These are phyloP conservation scores for Sporothrix globosa DNA, from an alignment of 2,329 filamentous ascomycete species.

Conservation along the genomic window DNA sequence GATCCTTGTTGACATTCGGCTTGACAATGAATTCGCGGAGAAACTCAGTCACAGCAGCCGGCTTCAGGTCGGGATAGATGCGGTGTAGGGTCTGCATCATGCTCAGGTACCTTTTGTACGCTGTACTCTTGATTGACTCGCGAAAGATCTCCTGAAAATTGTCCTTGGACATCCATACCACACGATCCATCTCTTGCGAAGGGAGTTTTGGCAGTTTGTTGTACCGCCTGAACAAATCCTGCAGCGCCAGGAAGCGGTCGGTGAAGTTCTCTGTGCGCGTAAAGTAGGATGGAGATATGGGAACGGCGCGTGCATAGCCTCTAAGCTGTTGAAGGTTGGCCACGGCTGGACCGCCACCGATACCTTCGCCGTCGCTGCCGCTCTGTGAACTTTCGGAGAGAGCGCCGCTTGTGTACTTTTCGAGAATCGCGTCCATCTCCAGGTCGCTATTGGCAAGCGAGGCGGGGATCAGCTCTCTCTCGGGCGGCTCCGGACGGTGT, in stretches of 20 bases:
- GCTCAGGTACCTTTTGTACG: constrained; percentile 76
- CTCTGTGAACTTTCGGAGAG: background rate
- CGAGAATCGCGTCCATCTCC: constrained; percentile 14
- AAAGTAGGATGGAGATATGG: constrained; percentile 92
- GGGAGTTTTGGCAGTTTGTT: constrained; percentile 71
- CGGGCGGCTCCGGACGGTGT: constrained; percentile 7
- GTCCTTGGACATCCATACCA: constrained; percentile 78
- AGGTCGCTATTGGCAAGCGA: background rate
- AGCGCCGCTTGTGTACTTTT: background rate
- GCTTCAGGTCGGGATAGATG: constrained; percentile 79
- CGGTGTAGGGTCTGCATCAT: constrained; percentile 79
- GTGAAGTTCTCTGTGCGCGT: constrained; percentile 82
- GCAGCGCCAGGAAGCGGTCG: constrained; percentile 76
- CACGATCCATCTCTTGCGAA: constrained; percentile 67
- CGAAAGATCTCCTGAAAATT: constrained; percentile 74
- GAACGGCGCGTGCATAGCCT: constrained; percentile 71
- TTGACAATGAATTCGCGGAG: constrained; percentile 73
- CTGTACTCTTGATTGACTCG: constrained; percentile 73
- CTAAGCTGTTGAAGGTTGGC: background rate
- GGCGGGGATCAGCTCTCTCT: background rate
- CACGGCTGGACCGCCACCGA: background rate
- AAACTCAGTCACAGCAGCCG: constrained; percentile 66
- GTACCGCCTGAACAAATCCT: constrained; percentile 72
- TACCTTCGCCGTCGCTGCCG: no score
- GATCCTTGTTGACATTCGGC: constrained; percentile 67